Base-by-base conservation (phyloP, 805 yeast genomes). In the Spathaspora sp. region DNA sequence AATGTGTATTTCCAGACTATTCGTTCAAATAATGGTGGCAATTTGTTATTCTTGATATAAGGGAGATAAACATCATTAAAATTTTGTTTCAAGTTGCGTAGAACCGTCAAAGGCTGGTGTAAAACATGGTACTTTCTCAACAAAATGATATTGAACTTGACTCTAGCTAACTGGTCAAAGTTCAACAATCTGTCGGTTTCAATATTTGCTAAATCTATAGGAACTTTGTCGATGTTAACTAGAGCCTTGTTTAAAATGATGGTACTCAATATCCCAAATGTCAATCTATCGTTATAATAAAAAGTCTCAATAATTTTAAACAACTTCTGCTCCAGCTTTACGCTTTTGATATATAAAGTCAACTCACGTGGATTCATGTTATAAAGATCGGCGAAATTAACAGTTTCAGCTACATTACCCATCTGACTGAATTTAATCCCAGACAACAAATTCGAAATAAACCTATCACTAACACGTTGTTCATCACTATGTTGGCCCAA, bases 1-100 rank as follows among this genome's bases (percentile, higher is more conserved):
- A 70, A 70, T 52, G 68, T 62, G 54, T 69, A 73, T 52, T 69
- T 69, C 78, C 78, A 73, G 11, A 72, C 62, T 1, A 72, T 68
- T 23, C 77, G 53, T 55, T 73, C 77, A 57, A 72, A 72, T 48
- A 70, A 72, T 12, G 73, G 70, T 20, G 66, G 52, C 14, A 73
- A 57, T 39, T 56, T 49, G 11, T 55, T 50, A 1, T 51, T 49
- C 23, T 53, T 19, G 16, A 73, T 66, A 23, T 60, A 52, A 1
- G 70, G 69, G 17, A 58, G 52, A 48, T 67, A 71, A 29, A 49
- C 51, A 3, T 39, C 7, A n/a, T 52, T 56, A 42, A 70, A 69
- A 52, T 65, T 60, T n/a, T 52, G 53, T 51, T 65, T 65, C 40
- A 73, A 56, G 47, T 64, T 60, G 48, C 62, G 62, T 12, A 70